Evolutionary conservation across 495 filamentous ascomycete species (phyloP), one percentile per base, ranked within the genome.

Genomic region (Cladorrhinum samala): DNA sequence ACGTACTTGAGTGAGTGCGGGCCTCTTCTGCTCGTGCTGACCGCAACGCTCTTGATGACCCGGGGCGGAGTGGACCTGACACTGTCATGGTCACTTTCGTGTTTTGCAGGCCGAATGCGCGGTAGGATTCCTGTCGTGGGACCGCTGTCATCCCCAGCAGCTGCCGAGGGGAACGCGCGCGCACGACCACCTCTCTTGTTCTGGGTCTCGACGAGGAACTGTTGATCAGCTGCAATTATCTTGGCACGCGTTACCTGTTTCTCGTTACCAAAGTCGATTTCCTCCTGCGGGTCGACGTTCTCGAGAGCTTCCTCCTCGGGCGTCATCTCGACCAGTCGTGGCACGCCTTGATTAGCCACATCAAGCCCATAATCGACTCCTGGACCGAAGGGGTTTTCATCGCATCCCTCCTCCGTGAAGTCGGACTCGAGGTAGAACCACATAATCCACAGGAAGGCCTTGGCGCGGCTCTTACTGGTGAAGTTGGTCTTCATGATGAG

Each of bases 351-450:
- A 82, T 83, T 71, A 76, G 89, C 68, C 76, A 76, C 53, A 71
- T 87, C 68, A 9, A 74, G 52, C 68, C 83, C 66, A 63, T 85
- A 68, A 71, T 83, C 68, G 62, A 85, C 70, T 17, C 93, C 93
- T 1, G 82, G 67, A 2, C 94, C 93, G 62, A 95, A 98, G 0
- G 93, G 93, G 67, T 97, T 98, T 52, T 86, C 83, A 38, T 84
- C 72, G 37, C 89, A 88, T 49, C 85, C 88, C 56, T 96, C 86
- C 45, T 80, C 76, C 3, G 84, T 84, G 62, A 95, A 96, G 65
- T 97, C 88, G 47, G 91, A 92, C 70, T 98, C 94, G n/a, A 97
- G 76, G 68, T 98, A 97, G 76, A 89, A 95, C 93, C 93, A 98
- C 84, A 98, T 96, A 54, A 98, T 68, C 93, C 93, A 98, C 14